Evolutionary conservation across 2,329 filamentous ascomycete species (phyloP).

Genomic region (Penicillium sp.): DNA sequence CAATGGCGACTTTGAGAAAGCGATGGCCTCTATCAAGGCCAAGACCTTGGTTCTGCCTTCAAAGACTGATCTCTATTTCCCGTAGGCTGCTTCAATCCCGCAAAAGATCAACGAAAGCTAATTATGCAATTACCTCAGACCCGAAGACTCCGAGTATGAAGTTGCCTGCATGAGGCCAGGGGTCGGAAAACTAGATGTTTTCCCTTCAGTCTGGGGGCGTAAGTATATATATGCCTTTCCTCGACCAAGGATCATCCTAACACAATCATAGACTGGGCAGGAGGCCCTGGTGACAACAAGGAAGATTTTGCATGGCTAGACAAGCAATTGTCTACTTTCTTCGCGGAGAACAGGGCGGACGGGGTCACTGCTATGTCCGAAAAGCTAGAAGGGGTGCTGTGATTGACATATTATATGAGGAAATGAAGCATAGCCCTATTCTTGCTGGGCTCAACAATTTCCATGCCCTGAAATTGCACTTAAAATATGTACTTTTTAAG

Average conservation of each 20-base stretch:
- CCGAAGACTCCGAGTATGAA: slow-evolving; percentile 73
- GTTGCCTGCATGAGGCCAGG: slow-evolving; percentile 59
- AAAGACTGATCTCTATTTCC: slow-evolving; percentile 76
- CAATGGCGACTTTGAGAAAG: slow-evolving; percentile 60
- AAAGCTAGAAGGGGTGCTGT: slow-evolving; percentile 5
- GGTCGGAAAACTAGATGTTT: slow-evolving; percentile 51
- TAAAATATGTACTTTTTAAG: neutral
- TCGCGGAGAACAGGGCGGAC: slow-evolving; percentile 29
- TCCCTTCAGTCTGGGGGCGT: slow-evolving; percentile 64
- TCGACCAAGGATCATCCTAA: slow-evolving; percentile 7
- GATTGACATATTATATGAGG: neutral
- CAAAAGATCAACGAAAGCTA: neutral
- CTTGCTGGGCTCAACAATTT: no score
- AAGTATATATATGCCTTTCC: slow-evolving; percentile 25
- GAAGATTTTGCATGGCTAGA: slow-evolving; percentile 71
- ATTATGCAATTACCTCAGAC: slow-evolving; percentile 39
- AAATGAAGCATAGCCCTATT: no score
- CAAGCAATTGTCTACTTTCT: slow-evolving; percentile 53
- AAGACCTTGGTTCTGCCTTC: slow-evolving; percentile 66
- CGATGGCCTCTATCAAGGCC: slow-evolving; percentile 66
- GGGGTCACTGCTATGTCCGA: neutral
- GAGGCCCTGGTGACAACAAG: slow-evolving; percentile 65
- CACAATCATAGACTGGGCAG: slow-evolving; percentile 50
- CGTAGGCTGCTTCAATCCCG: slow-evolving; percentile 44
- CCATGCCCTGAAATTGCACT: no score